A percentile compares a stretch with the other conserved stretches of the same genome.
phyloP scores from a whole-genome alignment of 1,139 yeast species.

The Debaryomyces sp. region DNA sequence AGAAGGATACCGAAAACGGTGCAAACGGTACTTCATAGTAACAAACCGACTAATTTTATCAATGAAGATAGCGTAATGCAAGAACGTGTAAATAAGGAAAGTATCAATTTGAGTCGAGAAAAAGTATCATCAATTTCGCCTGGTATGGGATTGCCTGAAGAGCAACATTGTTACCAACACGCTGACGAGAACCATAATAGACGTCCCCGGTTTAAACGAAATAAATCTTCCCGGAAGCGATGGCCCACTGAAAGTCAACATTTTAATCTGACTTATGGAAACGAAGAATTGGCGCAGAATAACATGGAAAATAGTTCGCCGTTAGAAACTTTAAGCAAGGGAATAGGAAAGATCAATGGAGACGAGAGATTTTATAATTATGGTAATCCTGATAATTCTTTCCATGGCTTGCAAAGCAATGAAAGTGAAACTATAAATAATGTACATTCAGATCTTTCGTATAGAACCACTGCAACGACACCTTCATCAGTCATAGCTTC shows the following conservation, averaged over 20 bases:
- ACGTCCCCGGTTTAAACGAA: background rate
- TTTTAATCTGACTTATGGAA: background rate
- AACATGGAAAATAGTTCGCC: background rate
- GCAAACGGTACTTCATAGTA: background rate
- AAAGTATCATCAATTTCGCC: background rate
- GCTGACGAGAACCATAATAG: background rate
- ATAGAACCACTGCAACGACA: slow-evolving; percentile 1
- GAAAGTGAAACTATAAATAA: background rate
- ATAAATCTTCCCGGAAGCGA: background rate
- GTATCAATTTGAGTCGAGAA: background rate
- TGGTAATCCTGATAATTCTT: slow-evolving; percentile 25
- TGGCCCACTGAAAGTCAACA: background rate
- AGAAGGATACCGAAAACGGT: background rate
- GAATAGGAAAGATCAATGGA: background rate
- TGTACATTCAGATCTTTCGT: slow-evolving; percentile 3
- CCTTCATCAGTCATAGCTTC: slow-evolving; percentile 5
- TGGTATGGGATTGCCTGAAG: background rate
- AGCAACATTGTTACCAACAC: background rate
- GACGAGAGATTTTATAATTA: background rate
- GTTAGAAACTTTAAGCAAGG: background rate
- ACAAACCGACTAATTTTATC: background rate
- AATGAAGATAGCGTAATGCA: background rate
- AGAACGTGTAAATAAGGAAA: too few species aligned
- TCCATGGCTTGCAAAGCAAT: slow-evolving; percentile 15
- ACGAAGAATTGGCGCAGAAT: background rate